Evolutionary conservation across 1,139 yeast species (phyloP).

Genomic region (Diutina ranongensis): DNA sequence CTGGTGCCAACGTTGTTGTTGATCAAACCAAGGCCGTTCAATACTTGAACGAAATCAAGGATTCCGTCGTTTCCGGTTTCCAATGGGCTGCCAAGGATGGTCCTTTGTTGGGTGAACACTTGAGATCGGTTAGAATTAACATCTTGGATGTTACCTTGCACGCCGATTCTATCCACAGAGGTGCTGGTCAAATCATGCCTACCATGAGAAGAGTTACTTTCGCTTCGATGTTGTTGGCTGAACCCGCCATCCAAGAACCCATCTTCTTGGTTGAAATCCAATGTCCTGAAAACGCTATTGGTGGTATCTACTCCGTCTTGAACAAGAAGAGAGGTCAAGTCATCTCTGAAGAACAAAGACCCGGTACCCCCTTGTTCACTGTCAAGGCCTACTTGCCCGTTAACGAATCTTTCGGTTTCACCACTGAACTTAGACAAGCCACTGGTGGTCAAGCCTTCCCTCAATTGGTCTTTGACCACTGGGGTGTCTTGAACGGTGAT

Average conservation of each 20-base stretch:
- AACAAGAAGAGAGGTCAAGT: conserved; percentile 99
- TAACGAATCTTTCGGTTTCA: conserved; percentile 99
- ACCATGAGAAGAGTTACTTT: conserved; percentile 99
- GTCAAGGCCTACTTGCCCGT: conserved; percentile 99
- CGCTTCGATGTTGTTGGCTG: conserved; percentile 96
- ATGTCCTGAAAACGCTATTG: conserved; percentile 99
- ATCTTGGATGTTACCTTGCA: conserved; percentile 98
- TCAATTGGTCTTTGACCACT: conserved; percentile 98
- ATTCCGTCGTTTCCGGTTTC: conserved; percentile 99
- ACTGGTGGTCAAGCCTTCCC: conserved; percentile 99
- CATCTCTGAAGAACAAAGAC: conserved; percentile 97
- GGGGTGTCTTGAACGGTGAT: conserved; percentile 87
- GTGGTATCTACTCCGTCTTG: conserved; percentile 99
- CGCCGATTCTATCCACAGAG: conserved; percentile 99
- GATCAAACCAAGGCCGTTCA: conserved; percentile 99
- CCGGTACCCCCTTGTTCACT: conserved; percentile 99
- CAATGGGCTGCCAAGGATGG: conserved; percentile 99
- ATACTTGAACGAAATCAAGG: conserved; percentile 98
- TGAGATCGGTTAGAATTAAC: conserved; percentile 96
- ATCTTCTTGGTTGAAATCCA: conserved; percentile 98
- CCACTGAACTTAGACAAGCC: conserved; percentile 98
- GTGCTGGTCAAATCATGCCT: conserved; percentile 99
- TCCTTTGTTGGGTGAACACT: conserved; percentile 93
- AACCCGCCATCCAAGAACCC: conserved; percentile 99
- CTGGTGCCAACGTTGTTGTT: conserved; percentile 97